Conservation (phyloP, 2,329 filamentous ascomycete genomes). For the Sporothrix humicola region DNA sequence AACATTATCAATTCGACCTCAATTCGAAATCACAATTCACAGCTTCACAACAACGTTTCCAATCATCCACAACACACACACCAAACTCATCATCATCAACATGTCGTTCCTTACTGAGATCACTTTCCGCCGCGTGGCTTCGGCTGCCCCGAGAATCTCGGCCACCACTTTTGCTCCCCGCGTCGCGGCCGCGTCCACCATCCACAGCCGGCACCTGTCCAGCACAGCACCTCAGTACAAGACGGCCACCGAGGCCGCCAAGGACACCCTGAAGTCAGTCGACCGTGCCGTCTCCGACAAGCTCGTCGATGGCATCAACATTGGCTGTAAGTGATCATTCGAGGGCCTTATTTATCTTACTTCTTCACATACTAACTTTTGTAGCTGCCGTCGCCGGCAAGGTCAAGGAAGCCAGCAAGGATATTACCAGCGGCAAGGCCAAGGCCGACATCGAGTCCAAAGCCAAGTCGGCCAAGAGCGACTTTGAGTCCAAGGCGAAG, state of each 20-base stretch:
- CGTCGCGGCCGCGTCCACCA: neutral
- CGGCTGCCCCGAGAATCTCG: slow-evolving; percentile 47
- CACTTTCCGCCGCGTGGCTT: slow-evolving; percentile 52
- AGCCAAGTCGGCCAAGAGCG: slow-evolving; percentile 50
- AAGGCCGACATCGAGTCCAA: slow-evolving; percentile 48
- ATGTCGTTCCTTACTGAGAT: slow-evolving; percentile 63
- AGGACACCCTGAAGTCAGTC: slow-evolving; percentile 64
- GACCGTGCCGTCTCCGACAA: slow-evolving; percentile 66
- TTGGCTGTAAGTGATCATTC: slow-evolving; percentile 52
- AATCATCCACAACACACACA: neutral
- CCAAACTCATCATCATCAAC: slow-evolving; percentile 34
- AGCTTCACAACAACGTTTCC: neutral
- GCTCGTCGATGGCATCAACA: slow-evolving; percentile 65
- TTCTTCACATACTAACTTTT: neutral
- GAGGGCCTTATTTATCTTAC: neutral
- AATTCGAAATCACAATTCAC: neutral
- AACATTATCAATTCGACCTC: neutral
- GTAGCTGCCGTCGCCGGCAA: slow-evolving; percentile 52
- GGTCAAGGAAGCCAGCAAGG: slow-evolving; percentile 53
- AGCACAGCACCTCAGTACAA: slow-evolving; percentile 45
- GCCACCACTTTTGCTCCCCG: slow-evolving; percentile 43
- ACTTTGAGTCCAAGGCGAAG: slow-evolving; percentile 44
- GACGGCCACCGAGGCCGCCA: slow-evolving; percentile 51
- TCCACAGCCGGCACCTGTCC: slow-evolving; percentile 22
- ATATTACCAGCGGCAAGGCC: slow-evolving; percentile 40